A percentile compares a stretch with the other conserved stretches of the same genome.
These are phyloP conservation scores for Chaetomium cochliodes DNA, from an alignment of 495 filamentous ascomycete species.

Conservation along the genomic window DNA sequence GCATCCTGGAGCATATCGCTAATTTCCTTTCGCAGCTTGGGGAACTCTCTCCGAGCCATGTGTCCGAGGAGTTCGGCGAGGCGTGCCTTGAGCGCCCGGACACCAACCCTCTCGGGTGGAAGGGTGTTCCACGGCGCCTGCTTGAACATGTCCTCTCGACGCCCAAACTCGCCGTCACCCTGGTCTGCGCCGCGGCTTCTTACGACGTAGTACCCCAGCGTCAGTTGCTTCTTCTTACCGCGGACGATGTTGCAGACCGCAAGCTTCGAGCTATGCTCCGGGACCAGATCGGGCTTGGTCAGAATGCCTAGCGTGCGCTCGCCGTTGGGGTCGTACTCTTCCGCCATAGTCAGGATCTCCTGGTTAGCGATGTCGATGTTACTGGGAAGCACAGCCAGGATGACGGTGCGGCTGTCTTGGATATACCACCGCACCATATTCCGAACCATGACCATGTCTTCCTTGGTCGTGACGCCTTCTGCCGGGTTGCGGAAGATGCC, in stretches of 20 bases:
- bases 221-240: slow-evolving; percentile 42
- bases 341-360: slow-evolving; percentile 57
- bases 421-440: slow-evolving; percentile 55
- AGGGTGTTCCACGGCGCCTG: slow-evolving; percentile 46
- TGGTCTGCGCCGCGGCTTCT: slow-evolving; percentile 50
- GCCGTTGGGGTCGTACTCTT: slow-evolving; percentile 49
- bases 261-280: slow-evolving; percentile 46
- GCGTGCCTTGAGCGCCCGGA: slow-evolving; percentile 45
- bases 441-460: slow-evolving; percentile 50
- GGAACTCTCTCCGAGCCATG: slow-evolving; percentile 50
- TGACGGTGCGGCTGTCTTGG: slow-evolving; percentile 50
- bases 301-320: slow-evolving; percentile 58
- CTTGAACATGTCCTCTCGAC: slow-evolving; percentile 35
- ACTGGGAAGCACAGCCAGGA: slow-evolving; percentile 57
- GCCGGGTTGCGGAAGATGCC: slow-evolving; percentile 61
- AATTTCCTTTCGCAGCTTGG: slow-evolving; percentile 46
- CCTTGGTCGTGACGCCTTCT: slow-evolving; percentile 46
- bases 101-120: slow-evolving; percentile 48
- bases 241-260: slow-evolving; percentile 48
- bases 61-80: slow-evolving; percentile 45
- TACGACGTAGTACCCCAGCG: slow-evolving; percentile 58
- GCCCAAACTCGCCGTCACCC: slow-evolving; percentile 20
- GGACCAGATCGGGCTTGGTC: slow-evolving; percentile 59
- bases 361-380: slow-evolving; percentile 64
- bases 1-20: slow-evolving; percentile 36